phyloP scores from a whole-genome alignment of 2,329 filamentous ascomycete genomes.

The Aspergillus sp. region DNA sequence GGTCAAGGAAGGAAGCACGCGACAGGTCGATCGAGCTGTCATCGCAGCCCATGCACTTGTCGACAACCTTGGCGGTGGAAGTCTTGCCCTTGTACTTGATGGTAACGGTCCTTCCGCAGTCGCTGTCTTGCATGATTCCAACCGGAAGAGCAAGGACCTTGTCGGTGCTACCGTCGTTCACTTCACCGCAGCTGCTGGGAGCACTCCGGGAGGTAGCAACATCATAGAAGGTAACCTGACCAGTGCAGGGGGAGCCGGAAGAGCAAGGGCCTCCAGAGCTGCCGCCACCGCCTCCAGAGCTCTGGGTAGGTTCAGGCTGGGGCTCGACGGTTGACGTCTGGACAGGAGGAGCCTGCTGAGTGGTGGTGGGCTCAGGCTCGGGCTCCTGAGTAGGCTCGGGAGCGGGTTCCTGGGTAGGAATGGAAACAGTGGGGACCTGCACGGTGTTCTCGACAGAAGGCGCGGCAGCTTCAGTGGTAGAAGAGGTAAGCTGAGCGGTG shows the following conservation, averaged over 20 bases:
- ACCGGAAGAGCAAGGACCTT: conserved; percentile 69
- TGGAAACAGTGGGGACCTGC: neutral
- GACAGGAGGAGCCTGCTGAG: conserved; percentile 1
- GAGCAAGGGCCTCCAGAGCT: conserved; percentile 24
- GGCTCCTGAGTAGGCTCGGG: conserved; percentile 1
- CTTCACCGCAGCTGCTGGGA: conserved; percentile 58
- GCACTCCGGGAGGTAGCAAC: conserved; percentile 60
- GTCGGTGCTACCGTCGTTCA: conserved; percentile 56
- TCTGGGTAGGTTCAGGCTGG: neutral
- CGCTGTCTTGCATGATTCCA: conserved; percentile 66
- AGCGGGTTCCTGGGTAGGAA: conserved; percentile 1
- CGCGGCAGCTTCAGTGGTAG: conserved; percentile 4
- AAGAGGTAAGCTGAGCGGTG: conserved; percentile 16
- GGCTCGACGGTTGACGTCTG: neutral
- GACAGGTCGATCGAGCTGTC: conserved; percentile 60
- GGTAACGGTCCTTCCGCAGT: conserved; percentile 68
- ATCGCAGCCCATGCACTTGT: conserved; percentile 74
- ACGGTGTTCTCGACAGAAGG: conserved; percentile 1
- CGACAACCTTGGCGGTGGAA: conserved; percentile 60
- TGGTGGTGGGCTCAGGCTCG: conserved; percentile 5
- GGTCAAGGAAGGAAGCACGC: conserved; percentile 54
- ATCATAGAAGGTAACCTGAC: conserved; percentile 74
- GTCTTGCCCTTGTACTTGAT: conserved; percentile 62
- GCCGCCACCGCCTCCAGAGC: neutral
- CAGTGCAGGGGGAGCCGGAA: conserved; percentile 39